These are phyloP conservation scores for Pestalotiopsis sp. DNA, from an alignment of 2,329 filamentous ascomycete genomes.

Conservation along the genomic window DNA sequence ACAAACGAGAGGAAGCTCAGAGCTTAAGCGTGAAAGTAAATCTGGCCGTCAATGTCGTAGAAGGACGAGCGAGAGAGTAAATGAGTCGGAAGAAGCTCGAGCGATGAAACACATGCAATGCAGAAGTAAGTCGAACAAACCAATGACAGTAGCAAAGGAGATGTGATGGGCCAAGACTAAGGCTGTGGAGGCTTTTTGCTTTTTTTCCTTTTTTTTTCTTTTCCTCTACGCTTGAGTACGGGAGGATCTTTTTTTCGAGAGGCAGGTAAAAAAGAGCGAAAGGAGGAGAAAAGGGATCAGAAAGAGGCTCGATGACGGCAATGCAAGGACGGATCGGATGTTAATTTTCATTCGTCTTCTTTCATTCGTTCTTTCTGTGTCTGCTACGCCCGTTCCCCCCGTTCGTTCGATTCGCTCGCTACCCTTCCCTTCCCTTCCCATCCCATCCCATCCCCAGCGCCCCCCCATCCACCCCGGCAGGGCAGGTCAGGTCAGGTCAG, in stretches of 20 bases:
- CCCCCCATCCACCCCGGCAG: neutral
- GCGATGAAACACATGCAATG: slow-evolving; percentile 6
- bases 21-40: neutral
- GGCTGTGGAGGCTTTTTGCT: neutral
- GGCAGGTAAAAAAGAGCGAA: slow-evolving; percentile 1
- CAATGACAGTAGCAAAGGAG: slow-evolving; percentile 4
- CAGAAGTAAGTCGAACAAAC: neutral
- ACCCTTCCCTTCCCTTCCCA: no score
- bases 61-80: neutral
- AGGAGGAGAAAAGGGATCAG: neutral
- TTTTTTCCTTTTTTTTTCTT: neutral
- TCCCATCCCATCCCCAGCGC: no score
- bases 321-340: slow-evolving; percentile 7
- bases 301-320: slow-evolving; percentile 6
- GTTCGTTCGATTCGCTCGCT: neutral
- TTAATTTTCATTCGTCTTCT: slow-evolving; percentile 7
- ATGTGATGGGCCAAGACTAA: neutral
- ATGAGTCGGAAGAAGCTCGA: slow-evolving; percentile 1
- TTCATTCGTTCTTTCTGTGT: neutral
- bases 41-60: neutral
- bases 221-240: neutral
- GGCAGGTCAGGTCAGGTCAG: slow-evolving; percentile 3
- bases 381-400: neutral
- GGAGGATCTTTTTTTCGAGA: neutral
- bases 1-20: neutral